These are phyloP conservation scores for Podospora comata DNA, from an alignment of 495 filamentous ascomycete species.

Conservation along the genomic window DNA sequence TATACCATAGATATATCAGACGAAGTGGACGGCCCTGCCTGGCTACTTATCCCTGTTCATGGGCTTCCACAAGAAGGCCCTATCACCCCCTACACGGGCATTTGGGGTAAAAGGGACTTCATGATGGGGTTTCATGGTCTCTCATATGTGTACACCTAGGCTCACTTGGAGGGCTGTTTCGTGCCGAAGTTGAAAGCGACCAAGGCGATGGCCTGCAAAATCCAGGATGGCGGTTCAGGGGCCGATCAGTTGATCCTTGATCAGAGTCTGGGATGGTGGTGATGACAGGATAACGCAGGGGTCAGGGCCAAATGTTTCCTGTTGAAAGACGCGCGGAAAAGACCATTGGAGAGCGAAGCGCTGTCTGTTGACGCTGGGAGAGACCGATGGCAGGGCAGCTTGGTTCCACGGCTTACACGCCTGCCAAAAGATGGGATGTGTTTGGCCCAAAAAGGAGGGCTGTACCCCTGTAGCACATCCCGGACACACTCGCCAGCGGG, in stretches of 20 bases:
- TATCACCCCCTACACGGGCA: conserved; percentile 3
- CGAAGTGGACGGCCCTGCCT: conserved; percentile 1
- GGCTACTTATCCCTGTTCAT: conserved; percentile 20
- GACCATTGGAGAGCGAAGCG: not conserved
- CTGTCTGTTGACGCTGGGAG: not conserved
- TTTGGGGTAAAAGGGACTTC: conserved; percentile 3
- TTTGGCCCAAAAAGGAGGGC: conserved; percentile 11
- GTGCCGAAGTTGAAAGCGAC: conserved; percentile 11
- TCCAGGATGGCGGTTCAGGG: conserved; percentile 8
- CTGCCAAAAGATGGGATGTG: conserved; percentile 1
- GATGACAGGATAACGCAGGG: conserved; percentile 9
- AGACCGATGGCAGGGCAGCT: not conserved
- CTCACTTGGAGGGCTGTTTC: conserved; percentile 16
- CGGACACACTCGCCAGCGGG: conserved; percentile 15
- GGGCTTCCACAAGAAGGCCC: conserved; percentile 5
- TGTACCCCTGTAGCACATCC: conserved; percentile 24
- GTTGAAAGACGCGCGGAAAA: conserved; percentile 11
- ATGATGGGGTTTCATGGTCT: conserved; percentile 20
- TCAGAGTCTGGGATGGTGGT: not conserved
- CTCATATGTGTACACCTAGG: conserved; percentile 8
- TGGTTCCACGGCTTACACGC: not conserved
- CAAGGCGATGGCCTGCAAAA: conserved; percentile 3
- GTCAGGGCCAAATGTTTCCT: conserved; percentile 8
- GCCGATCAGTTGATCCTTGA: conserved; percentile 2
- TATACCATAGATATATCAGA: conserved; percentile 7